Conservation (phyloP, 2,329 filamentous ascomycete species). For the Chlorencoelia australis region DNA sequence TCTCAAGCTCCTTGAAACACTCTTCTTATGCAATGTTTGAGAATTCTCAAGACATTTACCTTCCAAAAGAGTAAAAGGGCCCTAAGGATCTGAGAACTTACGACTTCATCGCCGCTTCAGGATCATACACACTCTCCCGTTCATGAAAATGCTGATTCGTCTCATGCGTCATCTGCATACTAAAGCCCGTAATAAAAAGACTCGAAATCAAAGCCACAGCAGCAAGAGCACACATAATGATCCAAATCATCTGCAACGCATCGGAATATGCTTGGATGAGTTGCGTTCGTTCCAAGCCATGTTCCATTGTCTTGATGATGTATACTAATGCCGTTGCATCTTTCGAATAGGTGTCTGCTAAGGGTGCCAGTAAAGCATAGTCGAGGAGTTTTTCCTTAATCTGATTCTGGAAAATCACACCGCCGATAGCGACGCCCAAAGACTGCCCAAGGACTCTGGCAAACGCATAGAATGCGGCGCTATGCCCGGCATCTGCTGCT, state of each 20-base stretch:
- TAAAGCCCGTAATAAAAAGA: slow-evolving; percentile 38
- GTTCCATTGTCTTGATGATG: slow-evolving; percentile 20
- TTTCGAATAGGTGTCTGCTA: slow-evolving; percentile 21
- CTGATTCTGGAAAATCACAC: slow-evolving; percentile 60
- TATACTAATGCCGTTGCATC: slow-evolving; percentile 23
- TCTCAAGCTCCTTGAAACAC: too few species aligned
- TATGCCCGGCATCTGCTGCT: slow-evolving; percentile 47
- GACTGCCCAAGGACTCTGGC: slow-evolving; percentile 54
- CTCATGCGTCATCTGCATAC: slow-evolving; percentile 36
- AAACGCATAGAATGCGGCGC: slow-evolving; percentile 57
- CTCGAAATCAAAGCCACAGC: slow-evolving; percentile 38
- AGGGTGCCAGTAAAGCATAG: slow-evolving; percentile 15
- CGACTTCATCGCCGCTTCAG: slow-evolving; percentile 3
- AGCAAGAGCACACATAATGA: slow-evolving; percentile 43
- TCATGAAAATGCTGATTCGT: slow-evolving; percentile 38
- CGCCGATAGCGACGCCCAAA: slow-evolving; percentile 55
- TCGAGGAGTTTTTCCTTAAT: slow-evolving; percentile 20
- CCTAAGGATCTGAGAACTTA: too few species aligned
- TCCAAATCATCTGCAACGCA: slow-evolving; percentile 44
- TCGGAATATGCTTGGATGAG: slow-evolving; percentile 44
- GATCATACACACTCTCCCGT: slow-evolving; percentile 22
- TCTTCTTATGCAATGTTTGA: too few species aligned
- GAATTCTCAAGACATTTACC: too few species aligned
- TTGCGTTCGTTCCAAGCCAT: slow-evolving; percentile 30
- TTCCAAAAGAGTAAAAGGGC: too few species aligned